These are phyloP conservation scores for Fusarium ramigenum DNA, from an alignment of 2,329 filamentous ascomycete genomes.

Conservation along the genomic window DNA sequence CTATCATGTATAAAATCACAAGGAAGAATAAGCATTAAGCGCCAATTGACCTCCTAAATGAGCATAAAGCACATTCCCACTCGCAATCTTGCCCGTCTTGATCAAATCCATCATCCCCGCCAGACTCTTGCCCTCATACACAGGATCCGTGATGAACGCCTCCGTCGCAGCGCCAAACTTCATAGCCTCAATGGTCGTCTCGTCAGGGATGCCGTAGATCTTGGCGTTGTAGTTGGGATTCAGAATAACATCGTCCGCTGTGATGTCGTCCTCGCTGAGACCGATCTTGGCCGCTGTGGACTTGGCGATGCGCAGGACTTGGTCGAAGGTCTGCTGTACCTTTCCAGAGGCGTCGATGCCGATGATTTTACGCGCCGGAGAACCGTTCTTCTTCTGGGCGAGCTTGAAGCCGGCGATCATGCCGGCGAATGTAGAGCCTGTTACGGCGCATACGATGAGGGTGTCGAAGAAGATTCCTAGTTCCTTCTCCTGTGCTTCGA, in stretches of 20 bases:
- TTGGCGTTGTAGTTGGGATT: conserved; percentile 72
- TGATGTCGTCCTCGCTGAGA: conserved; percentile 66
- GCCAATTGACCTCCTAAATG: conserved; percentile 77
- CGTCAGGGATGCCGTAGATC: conserved; percentile 73
- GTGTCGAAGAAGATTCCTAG: conserved; percentile 73
- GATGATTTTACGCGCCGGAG: conserved; percentile 63
- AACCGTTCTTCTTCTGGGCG: conserved; percentile 57
- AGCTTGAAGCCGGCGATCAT: conserved; percentile 79
- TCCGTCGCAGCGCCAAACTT: conserved; percentile 74
- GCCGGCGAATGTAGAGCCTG: conserved; percentile 75
- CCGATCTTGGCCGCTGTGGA: conserved; percentile 72
- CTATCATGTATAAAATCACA: conserved; percentile 14
- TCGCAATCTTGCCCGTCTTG: conserved; percentile 66
- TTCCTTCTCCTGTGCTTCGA: conserved; percentile 69
- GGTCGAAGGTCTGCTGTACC: conserved; percentile 65
- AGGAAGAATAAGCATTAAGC: conserved; percentile 70
- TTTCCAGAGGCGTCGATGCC: conserved; percentile 67
- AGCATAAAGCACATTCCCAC: conserved; percentile 75
- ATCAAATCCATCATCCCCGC: conserved; percentile 77
- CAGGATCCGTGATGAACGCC: conserved; percentile 78
- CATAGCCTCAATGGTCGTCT: conserved; percentile 73
- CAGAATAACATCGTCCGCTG: conserved; percentile 68
- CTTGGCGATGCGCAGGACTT: conserved; percentile 73
- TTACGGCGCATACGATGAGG: conserved; percentile 75
- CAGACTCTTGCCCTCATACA: conserved; percentile 80